phyloP scores from a whole-genome alignment of 257 asterid genomes.

The Hygrophila difformis region DNA sequence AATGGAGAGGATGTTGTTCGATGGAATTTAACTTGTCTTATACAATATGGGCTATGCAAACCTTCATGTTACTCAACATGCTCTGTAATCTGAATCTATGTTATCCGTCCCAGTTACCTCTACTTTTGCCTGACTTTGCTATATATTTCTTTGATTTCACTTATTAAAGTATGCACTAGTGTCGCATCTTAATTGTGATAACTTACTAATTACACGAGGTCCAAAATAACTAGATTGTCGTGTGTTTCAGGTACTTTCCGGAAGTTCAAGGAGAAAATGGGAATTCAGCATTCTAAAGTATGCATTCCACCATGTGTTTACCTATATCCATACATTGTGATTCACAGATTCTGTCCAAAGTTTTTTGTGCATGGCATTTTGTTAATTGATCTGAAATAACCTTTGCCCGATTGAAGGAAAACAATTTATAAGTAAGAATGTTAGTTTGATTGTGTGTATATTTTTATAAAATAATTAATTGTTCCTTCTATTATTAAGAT shows the following conservation, averaged over 20 bases:
- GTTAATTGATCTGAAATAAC: too few species aligned
- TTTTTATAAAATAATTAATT: too few species aligned
- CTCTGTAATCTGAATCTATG: slow-evolving; percentile 6
- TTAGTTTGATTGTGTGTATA: too few species aligned
- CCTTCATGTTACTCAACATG: slow-evolving; percentile 1
- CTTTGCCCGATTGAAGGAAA: too few species aligned
- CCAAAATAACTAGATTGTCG: slow-evolving; percentile 3
- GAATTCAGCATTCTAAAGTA: slow-evolving; percentile 53
- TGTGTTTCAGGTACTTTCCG: slow-evolving; percentile 75
- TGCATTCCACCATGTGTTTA: slow-evolving; percentile 7
- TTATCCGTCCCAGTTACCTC: not conserved
- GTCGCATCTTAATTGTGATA: slow-evolving; percentile 3
- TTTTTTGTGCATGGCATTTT: too few species aligned
- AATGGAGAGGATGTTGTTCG: not conserved
- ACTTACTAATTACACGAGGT: slow-evolving; percentile 3
- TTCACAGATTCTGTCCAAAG: slow-evolving; percentile 3
- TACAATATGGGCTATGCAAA: not conserved
- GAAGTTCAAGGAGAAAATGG: slow-evolving; percentile 86
- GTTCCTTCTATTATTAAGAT: not conserved
- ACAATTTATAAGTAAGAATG: too few species aligned
- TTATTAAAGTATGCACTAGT: not conserved
- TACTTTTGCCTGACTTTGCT: not conserved
- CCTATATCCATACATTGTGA: not conserved
- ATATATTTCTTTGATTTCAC: not conserved
- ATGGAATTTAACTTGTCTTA: not conserved